phyloP scores from a whole-genome alignment of 345 rosid species.

The Draba incana region DNA sequence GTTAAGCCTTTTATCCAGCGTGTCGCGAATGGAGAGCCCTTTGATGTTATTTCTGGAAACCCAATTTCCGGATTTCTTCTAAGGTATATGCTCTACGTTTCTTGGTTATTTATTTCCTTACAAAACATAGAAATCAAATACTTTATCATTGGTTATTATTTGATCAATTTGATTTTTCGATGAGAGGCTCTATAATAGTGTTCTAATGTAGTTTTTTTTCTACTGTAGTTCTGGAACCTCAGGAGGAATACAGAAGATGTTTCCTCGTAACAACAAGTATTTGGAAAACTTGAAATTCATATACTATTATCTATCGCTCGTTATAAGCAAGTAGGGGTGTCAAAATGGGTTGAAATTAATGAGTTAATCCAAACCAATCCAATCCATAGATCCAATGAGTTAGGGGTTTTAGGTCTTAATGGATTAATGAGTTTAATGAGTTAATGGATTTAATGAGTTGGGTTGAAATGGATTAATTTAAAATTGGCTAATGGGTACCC shows the following conservation, averaged over 20 bases:
- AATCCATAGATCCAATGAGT: no score
- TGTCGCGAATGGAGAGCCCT: constrained; percentile 30
- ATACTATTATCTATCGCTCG: constrained; percentile 14
- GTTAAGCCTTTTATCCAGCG: constrained; percentile 47
- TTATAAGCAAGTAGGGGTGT: constrained; percentile 21
- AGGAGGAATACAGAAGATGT: constrained; percentile 44
- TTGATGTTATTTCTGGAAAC: constrained; percentile 54
- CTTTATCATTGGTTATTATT: no score
- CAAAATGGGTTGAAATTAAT: no score
- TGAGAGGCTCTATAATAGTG: not conserved
- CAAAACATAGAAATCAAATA: no score
- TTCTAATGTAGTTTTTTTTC: not conserved
- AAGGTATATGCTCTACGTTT: not conserved
- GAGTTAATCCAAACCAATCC: no score
- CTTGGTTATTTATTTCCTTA: no score
- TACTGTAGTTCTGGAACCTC: constrained; percentile 61
- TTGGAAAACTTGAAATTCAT: constrained; percentile 24
- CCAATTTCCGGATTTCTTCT: constrained; percentile 62
- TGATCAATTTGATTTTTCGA: no score
- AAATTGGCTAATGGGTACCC: no score
- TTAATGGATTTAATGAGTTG: no score
- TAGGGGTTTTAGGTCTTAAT: no score
- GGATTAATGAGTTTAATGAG: no score
- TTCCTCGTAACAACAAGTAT: constrained; percentile 51
- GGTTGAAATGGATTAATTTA: no score